A percentile compares a stretch with the other conserved stretches of the same genome.
Evolutionary conservation across 768 basidiomycete genomes (phyloP).

Genomic region (Udeniomyces megalosporus): DNA sequence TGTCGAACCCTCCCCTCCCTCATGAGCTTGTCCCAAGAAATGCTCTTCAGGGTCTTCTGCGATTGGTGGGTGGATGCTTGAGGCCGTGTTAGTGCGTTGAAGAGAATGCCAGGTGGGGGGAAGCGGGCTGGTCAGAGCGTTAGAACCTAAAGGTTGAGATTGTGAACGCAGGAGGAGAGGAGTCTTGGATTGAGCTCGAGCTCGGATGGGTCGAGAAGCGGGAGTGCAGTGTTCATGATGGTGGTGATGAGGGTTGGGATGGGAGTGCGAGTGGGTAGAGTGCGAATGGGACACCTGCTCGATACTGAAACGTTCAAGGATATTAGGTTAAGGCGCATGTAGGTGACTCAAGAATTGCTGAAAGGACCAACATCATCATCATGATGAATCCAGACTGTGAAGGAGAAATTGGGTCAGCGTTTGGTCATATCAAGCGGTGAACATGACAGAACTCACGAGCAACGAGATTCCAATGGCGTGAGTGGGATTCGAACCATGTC

Average conservation of each 20-base stretch:
- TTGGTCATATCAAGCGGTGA: neutral
- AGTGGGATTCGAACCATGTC: slow-evolving; percentile 16
- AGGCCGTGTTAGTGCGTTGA: neutral
- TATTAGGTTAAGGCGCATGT: neutral
- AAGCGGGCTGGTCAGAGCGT: neutral
- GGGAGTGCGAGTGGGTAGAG: slow-evolving; percentile 16
- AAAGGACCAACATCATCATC: slow-evolving; percentile 26
- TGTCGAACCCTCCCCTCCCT: neutral
- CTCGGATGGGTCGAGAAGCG: slow-evolving; percentile 26
- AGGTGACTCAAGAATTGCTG: neutral
- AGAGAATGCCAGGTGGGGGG: slow-evolving; percentile 2
- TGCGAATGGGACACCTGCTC: slow-evolving; percentile 9
- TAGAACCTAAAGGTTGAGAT: neutral
- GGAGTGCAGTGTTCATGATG: slow-evolving; percentile 5
- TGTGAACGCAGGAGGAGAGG: slow-evolving; percentile 14
- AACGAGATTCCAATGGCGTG: slow-evolving; percentile 23
- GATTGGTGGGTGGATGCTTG: neutral
- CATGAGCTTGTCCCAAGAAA: neutral
- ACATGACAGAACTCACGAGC: neutral
- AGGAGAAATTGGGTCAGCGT: neutral
- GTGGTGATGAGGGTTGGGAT: neutral
- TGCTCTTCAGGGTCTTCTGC: neutral
- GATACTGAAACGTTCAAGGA: neutral
- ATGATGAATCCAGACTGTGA: slow-evolving; percentile 18
- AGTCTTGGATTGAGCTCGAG: slow-evolving; percentile 39